phyloP scores from a whole-genome alignment of 1,139 yeast genomes.

The Suhomyces yuchorum region DNA sequence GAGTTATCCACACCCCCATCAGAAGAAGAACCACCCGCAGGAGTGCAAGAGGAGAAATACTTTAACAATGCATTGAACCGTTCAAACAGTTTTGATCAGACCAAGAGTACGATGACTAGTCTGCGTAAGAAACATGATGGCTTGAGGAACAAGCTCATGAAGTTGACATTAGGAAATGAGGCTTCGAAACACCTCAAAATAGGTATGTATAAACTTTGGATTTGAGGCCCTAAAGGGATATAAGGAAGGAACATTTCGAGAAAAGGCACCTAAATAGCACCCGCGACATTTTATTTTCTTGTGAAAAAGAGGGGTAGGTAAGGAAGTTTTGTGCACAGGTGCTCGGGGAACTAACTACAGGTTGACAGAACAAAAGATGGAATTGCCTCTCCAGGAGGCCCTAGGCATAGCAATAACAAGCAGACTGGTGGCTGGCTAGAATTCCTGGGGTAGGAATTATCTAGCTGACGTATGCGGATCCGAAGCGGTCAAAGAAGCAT shows the following conservation, averaged over 20 bases:
- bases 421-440: not conserved
- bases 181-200: constrained; percentile 16
- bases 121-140: constrained; percentile 20
- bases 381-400: not conserved
- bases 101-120: constrained; percentile 39
- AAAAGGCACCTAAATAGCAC: not conserved
- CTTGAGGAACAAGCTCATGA: constrained; percentile 22
- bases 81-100: constrained; percentile 40
- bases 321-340: not conserved
- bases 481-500: not conserved
- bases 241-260: not conserved
- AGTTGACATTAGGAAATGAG: constrained; percentile 13
- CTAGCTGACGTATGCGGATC: not conserved
- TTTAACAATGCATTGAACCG: constrained; percentile 18
- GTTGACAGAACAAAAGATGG: not conserved
- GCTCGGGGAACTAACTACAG: not conserved
- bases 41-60: not conserved
- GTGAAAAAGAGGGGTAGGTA: constrained; percentile 9
- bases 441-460: not conserved
- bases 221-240: constrained; percentile 2
- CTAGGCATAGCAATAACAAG: not conserved
- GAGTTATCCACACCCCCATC: constrained; percentile 10
- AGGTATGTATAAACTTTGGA: constrained; percentile 38
- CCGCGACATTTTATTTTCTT: constrained; percentile 9
- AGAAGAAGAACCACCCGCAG: constrained; percentile 3